phyloP scores from a whole-genome alignment of 2,329 filamentous ascomycete genomes.

The Pseudogymnoascus sp. region DNA sequence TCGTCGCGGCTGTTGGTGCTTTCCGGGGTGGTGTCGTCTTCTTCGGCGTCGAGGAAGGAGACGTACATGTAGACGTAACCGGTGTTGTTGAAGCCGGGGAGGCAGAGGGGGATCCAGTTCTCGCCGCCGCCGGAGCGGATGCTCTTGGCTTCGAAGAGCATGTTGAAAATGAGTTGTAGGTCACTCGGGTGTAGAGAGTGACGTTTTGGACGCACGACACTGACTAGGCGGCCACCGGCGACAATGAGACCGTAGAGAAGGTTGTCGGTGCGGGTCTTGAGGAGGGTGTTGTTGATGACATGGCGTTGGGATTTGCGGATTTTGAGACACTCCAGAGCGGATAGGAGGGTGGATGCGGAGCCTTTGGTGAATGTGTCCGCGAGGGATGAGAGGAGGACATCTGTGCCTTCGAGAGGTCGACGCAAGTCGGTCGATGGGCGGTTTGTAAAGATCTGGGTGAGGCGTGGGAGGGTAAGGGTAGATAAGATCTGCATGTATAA shows the following conservation, averaged over 20 bases:
- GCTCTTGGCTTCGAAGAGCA: conserved; percentile 93
- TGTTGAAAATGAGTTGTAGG: conserved; percentile 95
- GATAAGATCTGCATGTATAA: conserved; percentile 98
- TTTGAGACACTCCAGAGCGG: conserved; percentile 87
- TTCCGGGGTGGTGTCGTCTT: conserved; percentile 45
- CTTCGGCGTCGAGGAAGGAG: conserved; percentile 68
- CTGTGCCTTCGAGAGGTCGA: conserved; percentile 83
- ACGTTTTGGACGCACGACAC: conserved; percentile 77
- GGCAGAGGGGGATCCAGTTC: conserved; percentile 93
- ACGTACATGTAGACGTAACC: conserved; percentile 99
- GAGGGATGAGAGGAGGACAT: conserved; percentile 81
- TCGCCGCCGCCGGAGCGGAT: conserved; percentile 89
- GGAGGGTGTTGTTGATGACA: conserved; percentile 77
- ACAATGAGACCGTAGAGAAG: conserved; percentile 91
- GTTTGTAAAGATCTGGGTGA: conserved; percentile 81
- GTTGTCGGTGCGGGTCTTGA: conserved; percentile 70
- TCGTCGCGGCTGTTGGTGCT: conserved; percentile 57
- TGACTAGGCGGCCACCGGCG: conserved; percentile 85
- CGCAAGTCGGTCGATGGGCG: conserved; percentile 91
- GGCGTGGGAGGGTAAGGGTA: conserved; percentile 80
- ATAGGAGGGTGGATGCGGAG: conserved; percentile 80
- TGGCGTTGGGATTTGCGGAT: conserved; percentile 82
- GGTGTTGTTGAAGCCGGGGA: conserved; percentile 94
- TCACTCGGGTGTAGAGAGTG: conserved; percentile 95
- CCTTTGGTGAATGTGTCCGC: conserved; percentile 93